Evolutionary conservation across 768 basidiomycete genomes (phyloP).

Genomic region (Scleroderma bovista): DNA sequence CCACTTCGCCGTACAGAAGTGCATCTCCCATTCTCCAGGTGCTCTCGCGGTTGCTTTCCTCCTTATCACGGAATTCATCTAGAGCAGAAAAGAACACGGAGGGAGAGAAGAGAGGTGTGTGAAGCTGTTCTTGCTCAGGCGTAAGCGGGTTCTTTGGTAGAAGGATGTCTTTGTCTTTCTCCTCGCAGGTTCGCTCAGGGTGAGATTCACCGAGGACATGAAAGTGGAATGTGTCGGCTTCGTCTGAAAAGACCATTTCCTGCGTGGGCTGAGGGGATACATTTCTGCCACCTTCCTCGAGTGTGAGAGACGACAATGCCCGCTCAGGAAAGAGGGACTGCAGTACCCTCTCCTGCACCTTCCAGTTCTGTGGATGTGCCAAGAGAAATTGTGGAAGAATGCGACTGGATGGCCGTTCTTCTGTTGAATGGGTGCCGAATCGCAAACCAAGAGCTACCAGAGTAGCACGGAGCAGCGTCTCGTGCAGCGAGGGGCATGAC

Average conservation of each 20-base stretch:
- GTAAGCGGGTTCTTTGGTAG: constrained; percentile 47
- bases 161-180: constrained; percentile 51
- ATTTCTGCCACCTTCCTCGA: constrained; percentile 38
- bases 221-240: constrained; percentile 67
- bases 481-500: constrained; percentile 25
- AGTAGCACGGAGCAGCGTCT: constrained; percentile 16
- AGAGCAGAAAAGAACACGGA: constrained; percentile 54
- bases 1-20: constrained; percentile 79
- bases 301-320: constrained; percentile 48
- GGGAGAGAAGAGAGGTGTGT: constrained; percentile 72
- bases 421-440: neutral
- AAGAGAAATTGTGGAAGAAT: constrained; percentile 27
- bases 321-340: constrained; percentile 14
- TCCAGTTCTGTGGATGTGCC: constrained; percentile 20
- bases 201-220: constrained; percentile 31
- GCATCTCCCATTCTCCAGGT: constrained; percentile 68
- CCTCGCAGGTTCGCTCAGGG: constrained; percentile 23
- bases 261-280: constrained; percentile 8
- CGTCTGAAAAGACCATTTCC: constrained; percentile 47
- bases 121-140: constrained; percentile 28
- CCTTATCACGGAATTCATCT: constrained; percentile 19
- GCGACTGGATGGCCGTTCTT: neutral
- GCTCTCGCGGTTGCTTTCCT: constrained; percentile 18
- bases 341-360: constrained; percentile 10
- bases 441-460: constrained; percentile 24